A percentile compares a stretch with the other conserved stretches of the same genome.
phyloP scores from a whole-genome alignment of 1,284 basidiomycete species.

The Cutaneotrichosporon arboriforme region DNA sequence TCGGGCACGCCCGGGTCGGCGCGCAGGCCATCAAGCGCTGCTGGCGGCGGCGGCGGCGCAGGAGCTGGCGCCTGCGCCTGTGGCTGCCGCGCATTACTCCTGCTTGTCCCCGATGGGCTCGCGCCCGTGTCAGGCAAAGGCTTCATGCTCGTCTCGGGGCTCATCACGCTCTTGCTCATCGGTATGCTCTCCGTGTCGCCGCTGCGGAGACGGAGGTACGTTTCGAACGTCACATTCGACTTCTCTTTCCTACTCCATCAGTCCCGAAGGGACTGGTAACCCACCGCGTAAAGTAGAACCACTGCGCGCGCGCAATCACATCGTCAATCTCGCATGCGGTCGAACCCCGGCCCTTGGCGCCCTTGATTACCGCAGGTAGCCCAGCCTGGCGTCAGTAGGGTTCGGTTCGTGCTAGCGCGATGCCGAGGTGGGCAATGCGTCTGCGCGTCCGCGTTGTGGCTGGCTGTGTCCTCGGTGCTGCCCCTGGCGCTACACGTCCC shows the following conservation, averaged over 20 bases:
- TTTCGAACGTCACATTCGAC: conserved; percentile 12
- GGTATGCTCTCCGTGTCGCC: conserved; percentile 15
- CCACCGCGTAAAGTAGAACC: conserved; percentile 41
- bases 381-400: conserved; percentile 16
- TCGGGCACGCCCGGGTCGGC: too few relatives aligned
- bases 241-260: conserved; percentile 3
- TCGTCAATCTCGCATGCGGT: conserved; percentile 34
- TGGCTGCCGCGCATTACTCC: too few relatives aligned
- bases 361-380: conserved; percentile 34
- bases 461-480: too few relatives aligned
- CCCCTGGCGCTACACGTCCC: too few relatives aligned
- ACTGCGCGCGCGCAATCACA: conserved; percentile 38
- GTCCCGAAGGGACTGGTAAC: background rate
- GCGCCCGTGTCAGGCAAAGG: too few relatives aligned
- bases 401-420: background rate
- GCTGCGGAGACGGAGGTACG: conserved; percentile 9
- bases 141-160: too few relatives aligned
- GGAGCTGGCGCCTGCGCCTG: too few relatives aligned
- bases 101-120: too few relatives aligned
- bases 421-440: background rate
- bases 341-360: conserved; percentile 25
- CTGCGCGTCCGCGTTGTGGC: too few relatives aligned
- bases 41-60: too few relatives aligned
- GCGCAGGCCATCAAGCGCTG: too few relatives aligned
- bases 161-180: conserved; percentile 4